phyloP scores from a whole-genome alignment of 140 eudicot species.

The Stevia rebaudiana region DNA sequence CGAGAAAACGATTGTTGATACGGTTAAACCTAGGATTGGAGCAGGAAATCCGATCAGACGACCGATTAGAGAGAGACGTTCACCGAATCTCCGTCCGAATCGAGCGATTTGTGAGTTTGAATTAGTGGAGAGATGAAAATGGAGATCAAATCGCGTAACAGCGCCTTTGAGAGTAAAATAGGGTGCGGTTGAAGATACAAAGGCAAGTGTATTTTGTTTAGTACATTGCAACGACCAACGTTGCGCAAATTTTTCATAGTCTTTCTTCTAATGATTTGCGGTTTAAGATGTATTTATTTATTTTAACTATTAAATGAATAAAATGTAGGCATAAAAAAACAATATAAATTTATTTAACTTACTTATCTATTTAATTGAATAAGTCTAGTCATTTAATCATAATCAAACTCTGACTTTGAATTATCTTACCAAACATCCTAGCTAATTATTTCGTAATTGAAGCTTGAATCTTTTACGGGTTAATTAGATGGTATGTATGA shows the following conservation, averaged over 20 bases:
- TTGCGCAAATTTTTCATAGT: not conserved
- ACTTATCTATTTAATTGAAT: no score
- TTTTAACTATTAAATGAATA: no score
- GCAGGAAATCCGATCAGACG: conserved; percentile 16
- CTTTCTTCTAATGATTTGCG: not conserved
- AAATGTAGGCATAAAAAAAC: no score
- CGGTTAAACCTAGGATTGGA: conserved; percentile 31
- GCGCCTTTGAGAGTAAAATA: conserved; percentile 13
- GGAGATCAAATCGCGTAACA: conserved; percentile 16
- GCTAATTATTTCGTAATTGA: no score
- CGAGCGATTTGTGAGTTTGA: conserved; percentile 7
- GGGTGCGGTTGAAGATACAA: conserved; percentile 18
- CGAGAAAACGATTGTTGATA: conserved; percentile 4
- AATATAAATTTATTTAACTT: no score
- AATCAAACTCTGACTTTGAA: no score
- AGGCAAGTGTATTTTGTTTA: not conserved
- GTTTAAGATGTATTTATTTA: not conserved
- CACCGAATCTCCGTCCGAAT: conserved; percentile 23
- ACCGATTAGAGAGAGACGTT: conserved; percentile 7
- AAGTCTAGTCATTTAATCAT: no score
- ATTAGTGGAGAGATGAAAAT: not conserved
- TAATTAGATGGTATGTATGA: no score
- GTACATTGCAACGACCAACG: conserved; percentile 21
- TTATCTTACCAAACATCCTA: no score
- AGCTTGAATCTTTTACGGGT: no score